These are phyloP conservation scores for Linum usitatissimum DNA, from an alignment of 345 rosid species.

Conservation along the genomic window DNA sequence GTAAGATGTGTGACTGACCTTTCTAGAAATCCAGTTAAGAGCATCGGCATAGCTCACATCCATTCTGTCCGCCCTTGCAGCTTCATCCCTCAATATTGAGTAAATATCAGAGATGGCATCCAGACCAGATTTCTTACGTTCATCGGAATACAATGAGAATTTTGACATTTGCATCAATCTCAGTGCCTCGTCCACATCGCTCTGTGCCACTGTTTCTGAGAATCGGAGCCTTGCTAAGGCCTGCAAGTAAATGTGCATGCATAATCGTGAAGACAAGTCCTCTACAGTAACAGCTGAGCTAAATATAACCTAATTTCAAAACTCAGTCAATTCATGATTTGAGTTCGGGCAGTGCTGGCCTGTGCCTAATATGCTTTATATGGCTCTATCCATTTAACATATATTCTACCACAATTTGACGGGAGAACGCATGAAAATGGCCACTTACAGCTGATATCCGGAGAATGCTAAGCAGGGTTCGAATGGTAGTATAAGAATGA, in stretches of 20 bases:
- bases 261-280: neutral
- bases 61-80: slow-evolving; percentile 69
- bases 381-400: neutral
- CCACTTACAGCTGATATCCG: slow-evolving; percentile 87
- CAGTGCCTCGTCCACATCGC: slow-evolving; percentile 97
- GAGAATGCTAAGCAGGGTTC: slow-evolving; percentile 89
- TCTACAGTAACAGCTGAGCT: neutral
- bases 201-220: slow-evolving; percentile 89
- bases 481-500: slow-evolving; percentile 87
- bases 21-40: slow-evolving; percentile 95
- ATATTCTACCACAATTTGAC: neutral
- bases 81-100: slow-evolving; percentile 92
- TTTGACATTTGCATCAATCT: slow-evolving; percentile 98
- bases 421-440: neutral
- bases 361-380: neutral
- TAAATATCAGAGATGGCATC: slow-evolving; percentile 97
- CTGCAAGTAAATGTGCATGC: slow-evolving; percentile 24
- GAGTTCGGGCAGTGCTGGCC: too few relatives aligned
- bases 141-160: slow-evolving; percentile 89
- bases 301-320: neutral
- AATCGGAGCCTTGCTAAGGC: slow-evolving; percentile 93
- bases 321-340: neutral
- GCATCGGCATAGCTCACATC: slow-evolving; percentile 83
- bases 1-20: slow-evolving; percentile 42
- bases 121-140: slow-evolving; percentile 75